Percentiles rank a stretch among this genome's conserved stretches.
Conservation (phyloP, 768 basidiomycete species). For the Auriscalpium vulgare region DNA sequence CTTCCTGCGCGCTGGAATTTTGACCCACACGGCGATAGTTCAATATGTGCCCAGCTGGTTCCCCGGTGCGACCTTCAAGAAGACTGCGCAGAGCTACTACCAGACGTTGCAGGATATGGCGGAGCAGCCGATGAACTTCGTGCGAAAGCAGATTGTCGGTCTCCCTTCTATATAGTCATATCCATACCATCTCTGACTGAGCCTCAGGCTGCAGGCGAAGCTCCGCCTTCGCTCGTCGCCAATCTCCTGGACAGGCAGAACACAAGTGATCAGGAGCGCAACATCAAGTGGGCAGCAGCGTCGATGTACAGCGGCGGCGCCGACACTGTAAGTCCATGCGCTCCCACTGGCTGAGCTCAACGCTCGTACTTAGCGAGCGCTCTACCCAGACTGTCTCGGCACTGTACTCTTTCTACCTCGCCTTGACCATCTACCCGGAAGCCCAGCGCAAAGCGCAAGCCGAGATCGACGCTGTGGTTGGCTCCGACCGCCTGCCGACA, state of each 20-base stretch:
- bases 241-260: background rate
- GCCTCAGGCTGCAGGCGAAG: background rate
- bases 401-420: background rate
- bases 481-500: constrained; percentile 6
- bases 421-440: constrained; percentile 9
- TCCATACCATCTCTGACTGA: too few relatives aligned
- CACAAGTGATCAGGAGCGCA: background rate
- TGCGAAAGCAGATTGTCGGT: constrained; percentile 9
- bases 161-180: too few relatives aligned
- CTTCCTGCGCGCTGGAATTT: too few relatives aligned
- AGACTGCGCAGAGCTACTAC: constrained; percentile 7
- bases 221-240: background rate
- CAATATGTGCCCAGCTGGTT: constrained; percentile 18
- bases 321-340: background rate
- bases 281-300: constrained; percentile 4
- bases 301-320: background rate
- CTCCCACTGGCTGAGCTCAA: background rate
- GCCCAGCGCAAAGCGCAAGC: constrained; percentile 9
- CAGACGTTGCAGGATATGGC: background rate
- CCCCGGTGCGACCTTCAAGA: constrained; percentile 16
- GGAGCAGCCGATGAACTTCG: constrained; percentile 5
- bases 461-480: constrained; percentile 10
- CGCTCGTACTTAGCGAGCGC: background rate
- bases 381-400: background rate
- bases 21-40: constrained; percentile 5